A percentile compares a stretch with the other conserved stretches of the same genome.
Evolutionary conservation across 352 stramenopile species (phyloP).

Genomic region (Pilasporangium apinafurcum): DNA sequence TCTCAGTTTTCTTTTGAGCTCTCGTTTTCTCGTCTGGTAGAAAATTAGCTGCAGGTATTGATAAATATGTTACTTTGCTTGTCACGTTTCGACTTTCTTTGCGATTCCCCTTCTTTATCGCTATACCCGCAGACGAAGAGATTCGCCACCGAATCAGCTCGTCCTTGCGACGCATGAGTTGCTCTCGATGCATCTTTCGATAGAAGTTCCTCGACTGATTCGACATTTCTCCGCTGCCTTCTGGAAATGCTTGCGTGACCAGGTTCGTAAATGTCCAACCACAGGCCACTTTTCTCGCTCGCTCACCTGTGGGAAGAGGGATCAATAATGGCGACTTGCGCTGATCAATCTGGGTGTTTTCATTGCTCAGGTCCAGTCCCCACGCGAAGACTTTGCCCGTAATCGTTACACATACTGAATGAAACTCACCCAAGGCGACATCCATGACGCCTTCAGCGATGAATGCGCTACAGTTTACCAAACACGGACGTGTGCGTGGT

Average conservation of each 20-base stretch:
- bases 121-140: no score
- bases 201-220: conserved; percentile 8
- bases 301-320: conserved; percentile 23
- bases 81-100: no score
- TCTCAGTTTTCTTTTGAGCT: no score
- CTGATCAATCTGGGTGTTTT: conserved; percentile 31
- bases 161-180: conserved; percentile 1
- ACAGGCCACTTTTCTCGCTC: conserved; percentile 39
- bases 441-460: conserved; percentile 44
- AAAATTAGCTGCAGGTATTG: no score
- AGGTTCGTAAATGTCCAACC: conserved; percentile 66
- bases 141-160: conserved; percentile 2
- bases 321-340: conserved; percentile 22
- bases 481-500: conserved; percentile 27
- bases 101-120: not conserved
- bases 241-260: conserved; percentile 21
- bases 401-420: conserved; percentile 51
- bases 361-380: conserved; percentile 51
- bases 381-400: conserved; percentile 42
- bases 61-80: no score
- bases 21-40: no score
- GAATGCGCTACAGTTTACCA: conserved; percentile 31
- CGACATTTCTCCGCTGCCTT: no score
- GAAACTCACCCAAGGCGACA: conserved; percentile 63
- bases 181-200: conserved; percentile 5